Evolutionary conservation across 139 green algal genomes (phyloP), one percentile per base, ranked within the genome.

Genomic region (Chloropicon primus): DNA sequence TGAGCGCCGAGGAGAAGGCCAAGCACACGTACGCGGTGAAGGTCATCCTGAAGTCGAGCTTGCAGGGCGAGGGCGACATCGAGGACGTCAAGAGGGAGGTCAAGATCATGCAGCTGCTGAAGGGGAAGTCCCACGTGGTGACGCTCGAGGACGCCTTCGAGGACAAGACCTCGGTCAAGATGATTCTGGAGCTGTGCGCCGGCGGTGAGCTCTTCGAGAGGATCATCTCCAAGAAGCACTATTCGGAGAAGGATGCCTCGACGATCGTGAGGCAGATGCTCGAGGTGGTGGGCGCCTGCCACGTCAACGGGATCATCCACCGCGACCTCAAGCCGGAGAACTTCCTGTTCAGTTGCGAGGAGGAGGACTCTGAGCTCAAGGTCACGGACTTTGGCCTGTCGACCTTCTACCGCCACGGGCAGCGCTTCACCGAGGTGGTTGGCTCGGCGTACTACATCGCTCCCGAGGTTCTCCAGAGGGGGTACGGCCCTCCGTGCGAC

Each of bases 11-110:
- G 28, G 82, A 89, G 28, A 87, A 93, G 73, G 29, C 74, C 0
- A 25, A 81, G 41, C 41, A 62, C 17, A 62, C 41, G 62, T 90
- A 84, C 24, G 93, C 93, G 2, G 96, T 90, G 88, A 98, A 98
- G 81, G 87, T 88, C 29, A 98, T 99, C 81, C 87, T 85, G 71
- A 99, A 99, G 86, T 85, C 87, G 71, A 97, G 97, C 85, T 85
- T 98, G 28, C 82, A 81, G 1, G 80, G 82, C 27, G 79, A 85
- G 10, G 94, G 98, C 77, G 95, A 98, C 80, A 87, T 97, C 22
- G 93, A 97, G 28, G 80, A 84, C 72, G 79, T 85, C 27, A 25
- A 28, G 71, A 27, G 80, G 24, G 80, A 84, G 75, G 80, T 84
- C 22, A 24, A 24, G 41, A 84, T 84, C 25, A 24, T 84, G 22